A percentile compares a stretch with the other conserved stretches of the same genome.
phyloP scores from a whole-genome alignment of 352 stramenopile genomes.

The Globisporangium heterothallicum region DNA sequence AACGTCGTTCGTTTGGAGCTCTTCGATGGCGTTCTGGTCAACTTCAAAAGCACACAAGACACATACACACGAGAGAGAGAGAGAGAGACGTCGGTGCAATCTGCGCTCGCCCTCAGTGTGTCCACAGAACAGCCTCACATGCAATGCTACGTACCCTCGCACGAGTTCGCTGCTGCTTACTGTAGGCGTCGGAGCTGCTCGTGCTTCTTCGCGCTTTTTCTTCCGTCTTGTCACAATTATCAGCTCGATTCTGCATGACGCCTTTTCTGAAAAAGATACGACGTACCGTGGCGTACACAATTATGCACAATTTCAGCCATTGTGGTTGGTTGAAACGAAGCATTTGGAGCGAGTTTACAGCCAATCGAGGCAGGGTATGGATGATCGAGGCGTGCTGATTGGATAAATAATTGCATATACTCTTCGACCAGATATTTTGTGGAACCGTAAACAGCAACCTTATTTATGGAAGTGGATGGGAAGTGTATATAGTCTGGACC shows the following conservation, averaged over 20 bases:
- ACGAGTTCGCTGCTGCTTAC: neutral
- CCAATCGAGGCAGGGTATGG: no score
- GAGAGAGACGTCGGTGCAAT: no score
- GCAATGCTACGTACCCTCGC: neutral
- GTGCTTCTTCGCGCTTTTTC: slow-evolving; percentile 6
- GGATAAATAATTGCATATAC: neutral
- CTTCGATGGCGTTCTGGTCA: no score
- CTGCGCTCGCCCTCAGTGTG: no score
- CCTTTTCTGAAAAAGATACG: slow-evolving; percentile 6
- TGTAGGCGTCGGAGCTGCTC: slow-evolving; percentile 7
- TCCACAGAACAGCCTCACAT: no score
- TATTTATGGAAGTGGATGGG: no score
- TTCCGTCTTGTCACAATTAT: slow-evolving; percentile 6
- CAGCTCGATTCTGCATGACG: neutral
- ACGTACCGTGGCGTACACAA: slow-evolving; percentile 2
- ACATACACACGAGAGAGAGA: neutral
- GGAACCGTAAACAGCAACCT: neutral
- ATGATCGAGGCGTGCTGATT: no score
- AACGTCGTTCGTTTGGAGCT: no score
- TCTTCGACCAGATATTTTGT: neutral
- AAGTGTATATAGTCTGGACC: no score
- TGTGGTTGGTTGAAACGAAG: no score
- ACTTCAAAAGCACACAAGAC: neutral
- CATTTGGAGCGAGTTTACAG: no score
- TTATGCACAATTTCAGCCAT: no score